Percentiles rank a stretch among this genome's conserved stretches.
Conservation (phyloP, 2,329 filamentous ascomycete genomes). For the Fusarium concolor region DNA sequence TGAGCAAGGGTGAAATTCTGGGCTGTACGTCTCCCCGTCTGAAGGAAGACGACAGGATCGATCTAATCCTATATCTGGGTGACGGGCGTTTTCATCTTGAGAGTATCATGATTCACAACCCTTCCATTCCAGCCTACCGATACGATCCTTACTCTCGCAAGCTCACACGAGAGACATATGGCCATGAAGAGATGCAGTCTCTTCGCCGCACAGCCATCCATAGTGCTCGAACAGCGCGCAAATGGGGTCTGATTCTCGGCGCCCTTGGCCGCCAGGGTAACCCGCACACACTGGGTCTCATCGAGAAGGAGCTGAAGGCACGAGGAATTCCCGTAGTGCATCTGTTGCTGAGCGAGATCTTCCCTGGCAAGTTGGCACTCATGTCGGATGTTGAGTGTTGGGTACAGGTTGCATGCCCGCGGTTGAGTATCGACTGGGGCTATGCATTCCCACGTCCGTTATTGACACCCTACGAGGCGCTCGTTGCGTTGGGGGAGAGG, state of each 20-base stretch:
- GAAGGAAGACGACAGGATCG: slow-evolving; percentile 67
- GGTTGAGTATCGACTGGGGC: slow-evolving; percentile 98
- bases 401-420: slow-evolving; percentile 98
- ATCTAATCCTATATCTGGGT: slow-evolving; percentile 88
- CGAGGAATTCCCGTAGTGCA: slow-evolving; percentile 85
- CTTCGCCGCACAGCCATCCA: slow-evolving; percentile 82
- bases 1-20: slow-evolving; percentile 95
- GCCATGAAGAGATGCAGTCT: slow-evolving; percentile 89
- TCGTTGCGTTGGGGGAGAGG: slow-evolving; percentile 84
- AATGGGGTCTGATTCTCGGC: slow-evolving; percentile 96
- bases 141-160: slow-evolving; percentile 97
- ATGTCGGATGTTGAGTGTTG: slow-evolving; percentile 97
- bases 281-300: slow-evolving; percentile 87
- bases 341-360: slow-evolving; percentile 91
- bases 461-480: slow-evolving; percentile 93
- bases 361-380: slow-evolving; percentile 92
- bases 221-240: slow-evolving; percentile 79
- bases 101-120: slow-evolving; percentile 99
- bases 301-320: slow-evolving; percentile 79
- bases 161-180: slow-evolving; percentile 90
- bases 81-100: slow-evolving; percentile 97
- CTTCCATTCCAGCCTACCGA: slow-evolving; percentile 86
- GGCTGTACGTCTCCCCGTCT: slow-evolving; percentile 93
- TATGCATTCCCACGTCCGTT: slow-evolving; percentile 93
- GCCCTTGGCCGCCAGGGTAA: slow-evolving; percentile 95